A percentile compares a stretch with the other conserved stretches of the same genome.
These are phyloP conservation scores for Tolypocladium amazonense DNA, from an alignment of 2,329 filamentous ascomycete species.

Conservation along the genomic window DNA sequence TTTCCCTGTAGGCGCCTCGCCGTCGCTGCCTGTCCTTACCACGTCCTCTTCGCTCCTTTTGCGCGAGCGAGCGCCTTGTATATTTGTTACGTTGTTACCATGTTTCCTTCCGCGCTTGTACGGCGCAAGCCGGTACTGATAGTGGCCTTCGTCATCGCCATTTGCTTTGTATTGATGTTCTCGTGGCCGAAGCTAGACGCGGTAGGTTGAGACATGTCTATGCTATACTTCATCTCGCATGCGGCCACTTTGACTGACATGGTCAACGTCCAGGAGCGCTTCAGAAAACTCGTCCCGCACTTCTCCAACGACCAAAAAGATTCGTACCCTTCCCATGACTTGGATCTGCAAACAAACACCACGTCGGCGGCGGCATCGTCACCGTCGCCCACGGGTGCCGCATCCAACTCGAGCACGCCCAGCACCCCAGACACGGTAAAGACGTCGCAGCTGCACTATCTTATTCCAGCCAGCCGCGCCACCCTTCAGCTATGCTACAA, in stretches of 20 bases:
- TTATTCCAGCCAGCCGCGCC: slow-evolving; percentile 25
- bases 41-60: not conserved
- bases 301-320: not conserved
- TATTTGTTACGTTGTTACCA: not conserved
- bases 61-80: not conserved
- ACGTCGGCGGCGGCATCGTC: not conserved
- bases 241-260: not conserved
- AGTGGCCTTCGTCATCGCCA: not conserved
- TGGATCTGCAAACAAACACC: not conserved
- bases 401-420: not conserved
- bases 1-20: not conserved
- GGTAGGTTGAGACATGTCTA: not conserved
- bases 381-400: not conserved
- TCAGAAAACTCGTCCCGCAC: not conserved
- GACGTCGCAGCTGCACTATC: slow-evolving; percentile 23
- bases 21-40: not conserved
- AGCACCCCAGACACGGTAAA: not conserved
- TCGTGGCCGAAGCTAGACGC: not conserved
- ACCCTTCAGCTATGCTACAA: slow-evolving; percentile 27
- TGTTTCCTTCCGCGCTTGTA: not conserved
- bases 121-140: not conserved
- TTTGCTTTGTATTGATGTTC: not conserved
- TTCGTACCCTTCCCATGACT: not conserved
- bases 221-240: not conserved
- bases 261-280: not conserved